Conservation (phyloP, 805 yeast species). For the Vanderwaltozyma yarrowii region DNA sequence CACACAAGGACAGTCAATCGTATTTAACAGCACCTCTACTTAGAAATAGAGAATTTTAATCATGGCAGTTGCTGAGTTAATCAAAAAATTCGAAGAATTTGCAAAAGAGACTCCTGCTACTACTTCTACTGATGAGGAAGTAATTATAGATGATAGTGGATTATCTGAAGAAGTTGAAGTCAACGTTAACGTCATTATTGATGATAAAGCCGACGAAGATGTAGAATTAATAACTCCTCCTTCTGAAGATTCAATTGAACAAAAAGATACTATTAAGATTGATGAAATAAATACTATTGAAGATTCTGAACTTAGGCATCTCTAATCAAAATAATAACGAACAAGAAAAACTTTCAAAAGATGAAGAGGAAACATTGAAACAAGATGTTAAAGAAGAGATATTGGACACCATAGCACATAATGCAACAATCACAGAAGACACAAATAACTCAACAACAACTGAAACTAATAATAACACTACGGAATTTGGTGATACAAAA, state of each 20-base stretch:
- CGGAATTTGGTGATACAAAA: slow-evolving; percentile 6
- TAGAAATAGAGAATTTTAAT: too few relatives aligned
- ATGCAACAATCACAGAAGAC: slow-evolving; percentile 2
- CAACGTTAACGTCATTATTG: background rate
- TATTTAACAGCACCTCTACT: too few relatives aligned
- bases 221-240: background rate
- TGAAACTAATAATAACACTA: background rate
- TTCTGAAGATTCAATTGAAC: too few relatives aligned
- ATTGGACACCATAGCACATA: slow-evolving; percentile 15
- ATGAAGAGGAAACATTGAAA: slow-evolving; percentile 9
- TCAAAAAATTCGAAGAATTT: slow-evolving; percentile 27
- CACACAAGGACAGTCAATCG: too few relatives aligned
- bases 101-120: slow-evolving; percentile 8
- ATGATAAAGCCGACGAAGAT: slow-evolving; percentile 3
- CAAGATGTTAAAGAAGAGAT: slow-evolving; percentile 19
- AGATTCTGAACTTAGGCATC: background rate
- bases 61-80: slow-evolving; percentile 32
- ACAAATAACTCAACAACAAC: too few relatives aligned
- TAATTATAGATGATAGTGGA: too few relatives aligned
- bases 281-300: background rate
- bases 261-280: slow-evolving; percentile 4
- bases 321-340: background rate
- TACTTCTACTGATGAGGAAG: too few relatives aligned
- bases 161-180: slow-evolving; percentile 2
- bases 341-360: background rate